These are phyloP conservation scores for Cercospora nicotianae DNA, from an alignment of 2,329 filamentous ascomycete genomes.

Conservation along the genomic window DNA sequence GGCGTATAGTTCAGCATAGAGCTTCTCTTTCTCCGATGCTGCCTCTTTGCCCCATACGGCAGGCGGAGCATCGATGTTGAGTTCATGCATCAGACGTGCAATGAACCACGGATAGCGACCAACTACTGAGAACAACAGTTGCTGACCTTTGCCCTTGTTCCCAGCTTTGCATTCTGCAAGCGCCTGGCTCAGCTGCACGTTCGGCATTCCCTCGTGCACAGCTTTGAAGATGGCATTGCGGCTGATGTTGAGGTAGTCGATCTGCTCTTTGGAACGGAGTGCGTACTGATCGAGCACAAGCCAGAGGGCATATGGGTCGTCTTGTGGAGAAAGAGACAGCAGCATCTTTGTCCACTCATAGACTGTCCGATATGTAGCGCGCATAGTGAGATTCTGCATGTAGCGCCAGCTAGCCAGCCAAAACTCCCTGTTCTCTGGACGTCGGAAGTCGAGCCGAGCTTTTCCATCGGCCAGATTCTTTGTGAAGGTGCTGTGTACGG, in stretches of 20 bases:
- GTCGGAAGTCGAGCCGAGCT: slow-evolving; percentile 75
- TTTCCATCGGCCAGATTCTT: slow-evolving; percentile 73
- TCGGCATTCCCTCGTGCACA: slow-evolving; percentile 58
- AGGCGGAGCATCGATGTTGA: slow-evolving; percentile 74
- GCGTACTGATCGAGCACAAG: slow-evolving; percentile 82
- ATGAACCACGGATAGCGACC: slow-evolving; percentile 81
- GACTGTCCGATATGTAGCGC: slow-evolving; percentile 90
- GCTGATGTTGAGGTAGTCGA: slow-evolving; percentile 73
- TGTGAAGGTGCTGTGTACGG: slow-evolving; percentile 78
- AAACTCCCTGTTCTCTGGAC: slow-evolving; percentile 87
- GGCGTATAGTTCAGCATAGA: slow-evolving; percentile 75
- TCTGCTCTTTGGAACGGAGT: slow-evolving; percentile 73
- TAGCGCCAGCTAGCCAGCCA: slow-evolving; percentile 90
- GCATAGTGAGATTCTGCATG: slow-evolving; percentile 78
- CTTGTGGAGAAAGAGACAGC: slow-evolving; percentile 67
- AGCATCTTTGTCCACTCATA: slow-evolving; percentile 92
- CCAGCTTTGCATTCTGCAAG: slow-evolving; percentile 73
- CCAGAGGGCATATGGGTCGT: slow-evolving; percentile 80
- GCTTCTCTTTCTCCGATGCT: slow-evolving; percentile 62
- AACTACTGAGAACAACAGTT: slow-evolving; percentile 67
- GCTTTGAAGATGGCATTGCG: slow-evolving; percentile 50
- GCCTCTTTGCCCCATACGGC: slow-evolving; percentile 79
- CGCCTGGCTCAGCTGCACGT: slow-evolving; percentile 73
- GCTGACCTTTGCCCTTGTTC: slow-evolving; percentile 64
- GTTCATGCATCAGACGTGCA: slow-evolving; percentile 72